Percentiles rank a stretch among this genome's conserved stretches.
phyloP scores from a whole-genome alignment of 345 rosid species.

The Rhodamnia argentea region DNA sequence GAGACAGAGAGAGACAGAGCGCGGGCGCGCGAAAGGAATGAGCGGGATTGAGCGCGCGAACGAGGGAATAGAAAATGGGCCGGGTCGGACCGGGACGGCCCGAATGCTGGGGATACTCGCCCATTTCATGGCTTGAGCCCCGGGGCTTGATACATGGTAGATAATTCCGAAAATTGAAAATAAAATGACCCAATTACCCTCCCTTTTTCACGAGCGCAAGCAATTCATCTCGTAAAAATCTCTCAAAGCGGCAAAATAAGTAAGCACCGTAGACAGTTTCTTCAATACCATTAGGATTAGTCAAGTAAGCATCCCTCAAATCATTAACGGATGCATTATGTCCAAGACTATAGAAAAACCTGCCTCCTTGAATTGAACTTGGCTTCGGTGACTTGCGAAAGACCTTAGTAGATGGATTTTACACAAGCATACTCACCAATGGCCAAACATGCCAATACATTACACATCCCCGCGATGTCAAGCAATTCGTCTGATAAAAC shows the following conservation, averaged over 20 bases:
- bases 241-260: neutral
- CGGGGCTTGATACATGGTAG: neutral
- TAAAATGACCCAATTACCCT: neutral
- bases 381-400: neutral
- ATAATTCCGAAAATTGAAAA: accelerated
- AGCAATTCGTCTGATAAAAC: neutral
- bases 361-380: neutral
- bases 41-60: neutral
- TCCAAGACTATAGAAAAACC: neutral
- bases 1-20: neutral
- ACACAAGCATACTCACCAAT: neutral
- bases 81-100: neutral
- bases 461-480: neutral
- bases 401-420: neutral
- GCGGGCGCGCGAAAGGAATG: neutral
- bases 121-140: neutral
- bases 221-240: neutral
- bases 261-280: neutral
- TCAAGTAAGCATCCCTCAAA: neutral
- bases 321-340: neutral
- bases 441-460: neutral
- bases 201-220: neutral
- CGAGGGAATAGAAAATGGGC: neutral
- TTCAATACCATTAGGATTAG: neutral
- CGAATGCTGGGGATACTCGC: accelerated